phyloP scores from a whole-genome alignment of 768 basidiomycete genomes.

The Lactarius quietus region DNA sequence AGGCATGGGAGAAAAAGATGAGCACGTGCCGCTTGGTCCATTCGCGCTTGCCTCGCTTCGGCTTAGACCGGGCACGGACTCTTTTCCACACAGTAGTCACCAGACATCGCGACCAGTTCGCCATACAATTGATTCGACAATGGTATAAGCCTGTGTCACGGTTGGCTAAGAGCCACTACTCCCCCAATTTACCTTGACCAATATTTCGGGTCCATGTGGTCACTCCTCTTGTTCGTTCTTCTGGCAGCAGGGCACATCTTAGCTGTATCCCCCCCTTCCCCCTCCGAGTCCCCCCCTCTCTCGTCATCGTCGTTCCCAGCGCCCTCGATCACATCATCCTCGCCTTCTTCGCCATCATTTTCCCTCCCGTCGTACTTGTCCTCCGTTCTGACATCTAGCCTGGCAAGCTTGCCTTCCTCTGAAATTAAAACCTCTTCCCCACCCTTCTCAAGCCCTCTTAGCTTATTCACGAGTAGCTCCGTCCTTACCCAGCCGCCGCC shows the following conservation, averaged over 20 bases:
- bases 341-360: background rate
- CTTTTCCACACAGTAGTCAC: no score
- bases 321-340: conserved; percentile 7
- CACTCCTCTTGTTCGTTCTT: background rate
- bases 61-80: no score
- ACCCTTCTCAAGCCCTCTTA: conserved; percentile 1
- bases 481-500: conserved; percentile 8
- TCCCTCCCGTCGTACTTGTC: background rate
- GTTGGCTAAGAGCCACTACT: background rate
- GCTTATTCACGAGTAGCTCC: background rate
- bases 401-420: conserved; percentile 5
- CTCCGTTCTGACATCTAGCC: conserved; percentile 2
- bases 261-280: background rate
- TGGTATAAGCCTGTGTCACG: no score
- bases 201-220: background rate
- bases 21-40: no score
- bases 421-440: conserved; percentile 8
- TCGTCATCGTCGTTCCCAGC: background rate
- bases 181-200: background rate
- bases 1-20: no score
- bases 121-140: no score
- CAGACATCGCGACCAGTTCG: no score
- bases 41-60: no score
- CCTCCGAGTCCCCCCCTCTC: background rate
- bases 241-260: conserved; percentile 7